phyloP scores from a whole-genome alignment of 345 rosid species.

The Anastatica hierochuntica region DNA sequence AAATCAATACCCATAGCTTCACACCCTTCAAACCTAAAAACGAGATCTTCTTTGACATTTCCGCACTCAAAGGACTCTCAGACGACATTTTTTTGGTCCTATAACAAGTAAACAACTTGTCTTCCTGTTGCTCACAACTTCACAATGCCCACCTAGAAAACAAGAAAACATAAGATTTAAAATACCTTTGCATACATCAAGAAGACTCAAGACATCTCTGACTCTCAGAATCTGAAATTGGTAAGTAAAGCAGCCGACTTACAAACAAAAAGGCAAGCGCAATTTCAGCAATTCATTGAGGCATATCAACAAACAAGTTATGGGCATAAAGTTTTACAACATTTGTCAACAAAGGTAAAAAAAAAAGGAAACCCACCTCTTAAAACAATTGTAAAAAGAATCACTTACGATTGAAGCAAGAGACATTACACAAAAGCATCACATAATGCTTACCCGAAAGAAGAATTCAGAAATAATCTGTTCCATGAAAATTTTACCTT shows the following conservation, averaged over 20 bases:
- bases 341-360: slow-evolving; percentile 11
- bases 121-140: slow-evolving; percentile 18
- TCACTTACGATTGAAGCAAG: slow-evolving; percentile 74
- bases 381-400: slow-evolving; percentile 35
- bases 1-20: slow-evolving; percentile 83
- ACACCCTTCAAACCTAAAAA: slow-evolving; percentile 75
- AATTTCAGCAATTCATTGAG: slow-evolving; percentile 17
- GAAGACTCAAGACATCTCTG: slow-evolving; percentile 3
- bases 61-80: slow-evolving; percentile 49
- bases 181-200: slow-evolving; percentile 26
- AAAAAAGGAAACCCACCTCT: slow-evolving; percentile 12
- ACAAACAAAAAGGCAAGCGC: slow-evolving; percentile 12
- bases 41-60: slow-evolving; percentile 59
- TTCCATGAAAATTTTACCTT: slow-evolving; percentile 5
- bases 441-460: not conserved
- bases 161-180: not conserved
- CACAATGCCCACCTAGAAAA: slow-evolving; percentile 10
- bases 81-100: slow-evolving; percentile 47
- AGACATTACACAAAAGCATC: slow-evolving; percentile 26
- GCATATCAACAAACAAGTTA: slow-evolving; percentile 24
- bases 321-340: slow-evolving; percentile 12
- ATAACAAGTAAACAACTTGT: not conserved
- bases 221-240: slow-evolving; percentile 25
- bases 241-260: slow-evolving; percentile 13
- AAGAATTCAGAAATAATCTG: no score